Evolutionary conservation across 305 asterid genomes (phyloP), one percentile per base, ranked within the genome.

Genomic region (Coffea humblotiana): DNA sequence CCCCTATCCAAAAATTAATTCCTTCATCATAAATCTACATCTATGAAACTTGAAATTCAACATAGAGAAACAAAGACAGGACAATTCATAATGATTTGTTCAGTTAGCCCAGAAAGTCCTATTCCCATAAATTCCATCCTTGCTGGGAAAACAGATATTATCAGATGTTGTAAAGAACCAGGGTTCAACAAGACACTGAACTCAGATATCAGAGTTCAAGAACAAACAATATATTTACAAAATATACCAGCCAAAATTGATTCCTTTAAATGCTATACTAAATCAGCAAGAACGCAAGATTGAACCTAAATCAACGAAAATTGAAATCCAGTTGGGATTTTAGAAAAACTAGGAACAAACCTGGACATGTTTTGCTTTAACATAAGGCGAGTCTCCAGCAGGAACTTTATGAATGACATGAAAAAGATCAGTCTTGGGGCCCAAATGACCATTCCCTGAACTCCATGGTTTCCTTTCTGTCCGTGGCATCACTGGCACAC

Each of bases 281-380:
- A 37, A 16, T 35, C 3, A 4, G 19, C 6, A 67, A 43, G 77
- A 43, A 77, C 27, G 2, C 27, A 27, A 19, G 21, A 60, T 6
- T n/a, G 27, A 76, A 25, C 61, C 5, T 15, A 27, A 72, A 45
- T 37, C 23, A 40, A 76, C 13, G 21, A 10, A 66, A 60, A 77
- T 48, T 64, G 35, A 19, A 67, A n/a, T 8, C 71, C 70, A n/a
- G 19, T 40, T 58, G 11, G 19, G 64, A 58, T 58, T 18, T 72
- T 72, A 60, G 6, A 14, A 19, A 68, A 68, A 37, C 43, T 40
- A 2, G 43, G 43, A 4, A 74, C 54, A 12, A 29, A 7, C 99
- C 97, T 96, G 99, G 71, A 89, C 98, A 71, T 86, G 95, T 78
- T 96, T 96, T 45, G 99, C 99, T 80, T 88, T 86, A 51, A 90